Base-by-base conservation (phyloP, 768 basidiomycete species). In the Pleurotus eryngii region DNA sequence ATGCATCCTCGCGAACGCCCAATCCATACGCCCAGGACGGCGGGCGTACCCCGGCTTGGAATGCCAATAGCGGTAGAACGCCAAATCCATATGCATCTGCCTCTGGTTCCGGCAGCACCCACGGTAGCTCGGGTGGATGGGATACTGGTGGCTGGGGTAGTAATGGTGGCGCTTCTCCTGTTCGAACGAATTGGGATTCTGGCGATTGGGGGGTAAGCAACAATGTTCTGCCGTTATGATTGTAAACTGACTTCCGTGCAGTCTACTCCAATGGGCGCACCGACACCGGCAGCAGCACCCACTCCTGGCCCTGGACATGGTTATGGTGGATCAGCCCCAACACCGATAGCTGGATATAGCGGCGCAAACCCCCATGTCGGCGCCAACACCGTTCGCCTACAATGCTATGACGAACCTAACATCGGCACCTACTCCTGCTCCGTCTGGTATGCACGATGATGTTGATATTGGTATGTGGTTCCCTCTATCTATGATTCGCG, bases 1-100 rank as follows among this genome's bases (percentile, higher is more conserved):
- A 76, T 59, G 79, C 79, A 6, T 73, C 75, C 42, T 81, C 83
- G 26, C 74, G 82, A 55, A 90, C 90, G 2, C 89, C 90, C 3
- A 91, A 90, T 67, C 87, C 88, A 1, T 87, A 90, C 58, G 68
- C 75, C 49, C 71, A 73, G 39, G 75, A 77, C 35, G 74, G 81
- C 8, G 74, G 74, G 60, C 51, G 51, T 39, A 82, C 81, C 26
- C 82, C 83, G 0, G 81, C 79, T 55, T 61, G 62, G 59, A 64
- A 65, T 47, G 62, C 64, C 57, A 58, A 64, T 14, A 46, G 49
- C 15, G 51, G 51, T 24, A 17, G 45, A 5, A 57, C 56, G 42
- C 55, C 60, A 3, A 55, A 55, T 40, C 56, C 48, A 5, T 39
- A 49, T 56, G 22, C 55, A 15, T 48, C 55, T 56, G 38, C 55